phyloP scores from a whole-genome alignment of 2,329 filamentous ascomycete genomes.

The Monosporascus sp. region DNA sequence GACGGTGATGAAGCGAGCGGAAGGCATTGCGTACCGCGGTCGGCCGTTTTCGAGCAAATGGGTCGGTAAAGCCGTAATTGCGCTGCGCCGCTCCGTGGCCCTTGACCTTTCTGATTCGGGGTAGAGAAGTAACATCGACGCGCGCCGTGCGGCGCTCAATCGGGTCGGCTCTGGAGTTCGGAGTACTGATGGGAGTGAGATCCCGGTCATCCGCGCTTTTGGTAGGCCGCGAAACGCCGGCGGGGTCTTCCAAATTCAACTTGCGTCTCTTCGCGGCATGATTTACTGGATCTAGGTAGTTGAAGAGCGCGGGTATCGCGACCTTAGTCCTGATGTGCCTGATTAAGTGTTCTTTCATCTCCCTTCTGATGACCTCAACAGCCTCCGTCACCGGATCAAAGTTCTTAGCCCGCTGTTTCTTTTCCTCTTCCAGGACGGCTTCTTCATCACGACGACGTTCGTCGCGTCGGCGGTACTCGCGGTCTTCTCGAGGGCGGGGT shows the following conservation, averaged over 20 bases:
- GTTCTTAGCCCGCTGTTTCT: constrained; percentile 77
- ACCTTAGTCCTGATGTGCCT: constrained; percentile 85
- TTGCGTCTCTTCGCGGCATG: constrained; percentile 75
- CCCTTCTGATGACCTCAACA: constrained; percentile 68
- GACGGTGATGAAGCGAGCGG: constrained; percentile 74
- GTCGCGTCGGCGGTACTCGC: constrained; percentile 60
- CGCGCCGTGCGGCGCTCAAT: constrained; percentile 55
- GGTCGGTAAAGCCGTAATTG: constrained; percentile 61
- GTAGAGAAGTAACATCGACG: constrained; percentile 58
- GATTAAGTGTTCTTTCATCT: constrained; percentile 81
- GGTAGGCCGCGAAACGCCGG: constrained; percentile 33
- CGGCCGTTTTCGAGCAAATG: constrained; percentile 59
- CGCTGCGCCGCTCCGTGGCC: constrained; percentile 50
- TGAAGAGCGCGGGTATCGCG: constrained; percentile 72
- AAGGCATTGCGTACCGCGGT: constrained; percentile 54
- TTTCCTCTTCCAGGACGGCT: constrained; percentile 82
- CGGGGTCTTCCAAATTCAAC: constrained; percentile 48
- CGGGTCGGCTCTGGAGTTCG: constrained; percentile 56
- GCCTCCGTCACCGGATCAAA: constrained; percentile 88
- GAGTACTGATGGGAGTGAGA: constrained; percentile 58
- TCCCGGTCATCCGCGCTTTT: constrained; percentile 57
- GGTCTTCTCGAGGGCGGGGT: constrained; percentile 57
- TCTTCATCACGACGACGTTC: constrained; percentile 69
- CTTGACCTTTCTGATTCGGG: constrained; percentile 69
- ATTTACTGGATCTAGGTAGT: constrained; percentile 76